Conservation (phyloP, 2,329 filamentous ascomycete genomes). For the Curvularia eragrostidis region DNA sequence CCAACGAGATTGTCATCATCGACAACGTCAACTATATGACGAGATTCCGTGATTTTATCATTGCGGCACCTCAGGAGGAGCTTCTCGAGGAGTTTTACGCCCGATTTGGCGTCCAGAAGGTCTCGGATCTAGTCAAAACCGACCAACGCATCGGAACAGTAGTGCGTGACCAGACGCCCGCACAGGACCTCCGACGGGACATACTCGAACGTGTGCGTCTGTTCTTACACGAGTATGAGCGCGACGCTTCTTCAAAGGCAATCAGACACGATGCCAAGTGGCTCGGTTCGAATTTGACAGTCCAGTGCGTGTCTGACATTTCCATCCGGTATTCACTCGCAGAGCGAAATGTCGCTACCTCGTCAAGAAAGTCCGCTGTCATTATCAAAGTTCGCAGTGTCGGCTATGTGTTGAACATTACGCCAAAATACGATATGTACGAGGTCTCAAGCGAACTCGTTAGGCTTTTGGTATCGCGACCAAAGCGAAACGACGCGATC, state of each 20-base stretch:
- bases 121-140: conserved; percentile 80
- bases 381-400: conserved; percentile 73
- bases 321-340: conserved; percentile 77
- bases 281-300: conserved; percentile 83
- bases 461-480: conserved; percentile 77
- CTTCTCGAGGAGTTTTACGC: conserved; percentile 82
- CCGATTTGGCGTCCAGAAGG: conserved; percentile 75
- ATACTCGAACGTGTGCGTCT: conserved; percentile 88
- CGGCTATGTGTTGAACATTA: conserved; percentile 76
- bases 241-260: conserved; percentile 62
- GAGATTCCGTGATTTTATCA: conserved; percentile 82
- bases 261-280: conserved; percentile 88
- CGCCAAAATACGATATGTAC: conserved; percentile 80
- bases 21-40: conserved; percentile 66
- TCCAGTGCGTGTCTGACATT: conserved; percentile 80
- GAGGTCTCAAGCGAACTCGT: conserved; percentile 90
- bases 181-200: conserved; percentile 74
- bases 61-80: conserved; percentile 92
- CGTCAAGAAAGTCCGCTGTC: conserved; percentile 66
- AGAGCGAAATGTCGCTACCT: conserved; percentile 65
- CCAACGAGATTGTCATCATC: conserved; percentile 76
- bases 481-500: conserved; percentile 86
- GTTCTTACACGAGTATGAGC: conserved; percentile 83
- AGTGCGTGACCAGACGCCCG: conserved; percentile 71
- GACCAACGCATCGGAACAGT: conserved; percentile 74